phyloP scores from a whole-genome alignment of 1,284 basidiomycete genomes.

The Phlebopus sp. region DNA sequence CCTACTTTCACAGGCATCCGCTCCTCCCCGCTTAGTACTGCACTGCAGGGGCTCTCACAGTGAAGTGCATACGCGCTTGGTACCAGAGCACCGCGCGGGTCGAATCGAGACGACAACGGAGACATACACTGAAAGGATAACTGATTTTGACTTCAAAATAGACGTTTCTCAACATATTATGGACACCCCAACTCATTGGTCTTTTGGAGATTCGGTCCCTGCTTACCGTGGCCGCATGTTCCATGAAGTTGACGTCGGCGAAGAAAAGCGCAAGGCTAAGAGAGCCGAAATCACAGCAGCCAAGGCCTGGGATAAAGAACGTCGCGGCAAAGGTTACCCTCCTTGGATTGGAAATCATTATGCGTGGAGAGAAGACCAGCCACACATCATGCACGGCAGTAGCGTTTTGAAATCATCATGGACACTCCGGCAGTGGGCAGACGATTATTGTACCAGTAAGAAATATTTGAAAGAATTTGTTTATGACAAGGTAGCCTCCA shows the following conservation, averaged over 20 bases:
- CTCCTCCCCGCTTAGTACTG: constrained; percentile 48
- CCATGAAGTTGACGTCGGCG: constrained; percentile 40
- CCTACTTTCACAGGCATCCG: constrained; percentile 53
- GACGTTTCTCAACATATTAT: constrained; percentile 41
- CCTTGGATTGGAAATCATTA: constrained; percentile 40
- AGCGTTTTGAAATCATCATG: constrained; percentile 45
- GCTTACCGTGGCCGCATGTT: constrained; percentile 56
- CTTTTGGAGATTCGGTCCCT: constrained; percentile 49
- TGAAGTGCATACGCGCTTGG: constrained; percentile 51
- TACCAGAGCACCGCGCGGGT: constrained; percentile 39
- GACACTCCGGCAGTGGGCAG: constrained; percentile 65
- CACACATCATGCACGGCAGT: constrained; percentile 25
- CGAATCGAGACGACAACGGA: constrained; percentile 37
- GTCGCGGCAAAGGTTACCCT: constrained; percentile 35
- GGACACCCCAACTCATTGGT: constrained; percentile 45
- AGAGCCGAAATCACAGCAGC: constrained; percentile 31
- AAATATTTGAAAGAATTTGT: constrained; percentile 66
- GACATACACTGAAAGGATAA: constrained; percentile 50
- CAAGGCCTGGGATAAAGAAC: constrained; percentile 33
- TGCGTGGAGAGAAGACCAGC: constrained; percentile 24
- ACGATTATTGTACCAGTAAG: constrained; percentile 60
- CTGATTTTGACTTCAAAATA: constrained; percentile 66
- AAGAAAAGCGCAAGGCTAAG: constrained; percentile 31
- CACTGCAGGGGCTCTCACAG: constrained; percentile 57
- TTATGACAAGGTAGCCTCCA: constrained; percentile 49